Evolutionary conservation across 1,139 yeast genomes (phyloP), one percentile per base, ranked within the genome.

Genomic region (Nematodospora anomalae): DNA sequence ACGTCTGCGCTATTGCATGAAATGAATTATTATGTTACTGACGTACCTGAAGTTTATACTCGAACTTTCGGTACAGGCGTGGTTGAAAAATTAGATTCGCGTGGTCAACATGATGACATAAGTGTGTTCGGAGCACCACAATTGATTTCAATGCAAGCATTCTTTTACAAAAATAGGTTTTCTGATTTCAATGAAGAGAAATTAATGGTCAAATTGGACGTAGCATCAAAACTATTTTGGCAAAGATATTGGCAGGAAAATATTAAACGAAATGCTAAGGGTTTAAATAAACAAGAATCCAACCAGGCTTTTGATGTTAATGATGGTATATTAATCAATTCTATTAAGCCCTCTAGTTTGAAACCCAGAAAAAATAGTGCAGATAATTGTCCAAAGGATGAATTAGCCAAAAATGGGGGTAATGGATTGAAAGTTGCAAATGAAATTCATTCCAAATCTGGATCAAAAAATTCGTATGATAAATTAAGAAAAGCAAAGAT

Each of bases 101-200:
- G 40, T 3, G 50, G 56, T 8, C 24, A 43, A 4, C 55, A 47
- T 6, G 51, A 53, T 28, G 59, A 60, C 14, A 49, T 67, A 3
- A 61, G 74, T 0, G 67, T 77, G 0, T 78, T 71, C 59, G 83
- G 84, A 1, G 83, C 79, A 9, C 82, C 84, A 0, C 85, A 79
- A 43, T 44, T 79, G n/a, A 61, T 63, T 31, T 55, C 72, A 1
- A 52, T 75, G 10, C 85, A 80, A 45, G 75, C 67, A 18, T 73
- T 76, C 41, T 76, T 64, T 49, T 77, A 71, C 51, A 77, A 72
- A 48, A 71, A 77, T 47, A 50, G 85, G 33, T 70, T 77, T 40
- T 50, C 57, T 41, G 44, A 58, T 36, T 46, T 67, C 43, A 51
- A 51, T 10, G 56, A 64, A 24, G 60, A 52, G 2, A 49, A 38